Evolutionary conservation across 352 stramenopile genomes (phyloP).

Genomic region (Globisporangium heterothallicum): DNA sequence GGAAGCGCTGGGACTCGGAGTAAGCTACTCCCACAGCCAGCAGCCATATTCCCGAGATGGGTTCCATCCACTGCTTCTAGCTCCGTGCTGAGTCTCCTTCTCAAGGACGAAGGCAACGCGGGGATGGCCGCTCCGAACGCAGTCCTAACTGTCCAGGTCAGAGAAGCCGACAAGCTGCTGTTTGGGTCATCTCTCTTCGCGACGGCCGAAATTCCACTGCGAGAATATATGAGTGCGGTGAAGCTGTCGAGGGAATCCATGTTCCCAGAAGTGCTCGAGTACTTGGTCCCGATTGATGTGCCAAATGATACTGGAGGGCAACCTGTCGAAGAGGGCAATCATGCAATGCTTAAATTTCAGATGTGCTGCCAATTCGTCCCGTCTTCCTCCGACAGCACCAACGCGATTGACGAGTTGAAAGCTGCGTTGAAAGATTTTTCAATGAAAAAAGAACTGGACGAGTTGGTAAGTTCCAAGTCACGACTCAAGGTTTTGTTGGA

Average conservation of each 20-base stretch:
- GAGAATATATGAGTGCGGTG: constrained; percentile 38
- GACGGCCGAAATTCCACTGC: constrained; percentile 37
- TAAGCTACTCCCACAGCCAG: constrained; percentile 39
- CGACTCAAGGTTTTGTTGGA: constrained; percentile 67
- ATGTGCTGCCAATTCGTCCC: constrained; percentile 36
- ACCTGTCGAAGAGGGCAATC: constrained; percentile 10
- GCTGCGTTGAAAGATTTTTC: constrained; percentile 33
- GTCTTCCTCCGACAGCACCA: constrained; percentile 10
- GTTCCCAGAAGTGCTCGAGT: constrained; percentile 36
- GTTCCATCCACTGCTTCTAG: constrained; percentile 28
- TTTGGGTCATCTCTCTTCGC: constrained; percentile 69
- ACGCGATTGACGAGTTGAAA: background rate
- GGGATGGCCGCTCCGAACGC: constrained; percentile 10
- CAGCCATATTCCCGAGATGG: constrained; percentile 60
- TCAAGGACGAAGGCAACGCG: constrained; percentile 13
- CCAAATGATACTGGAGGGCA: background rate
- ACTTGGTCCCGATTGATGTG: constrained; percentile 38
- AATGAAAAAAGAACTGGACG: constrained; percentile 47
- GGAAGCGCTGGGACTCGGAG: constrained; percentile 20
- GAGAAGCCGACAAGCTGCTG: constrained; percentile 61
- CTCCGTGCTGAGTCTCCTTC: constrained; percentile 34
- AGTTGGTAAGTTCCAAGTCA: constrained; percentile 57
- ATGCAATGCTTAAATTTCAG: constrained; percentile 37
- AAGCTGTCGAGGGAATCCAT: constrained; percentile 15
- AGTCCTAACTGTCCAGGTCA: constrained; percentile 52